Base-by-base conservation (phyloP, 2,329 filamentous ascomycete genomes). In the Sporothrix sp. region DNA sequence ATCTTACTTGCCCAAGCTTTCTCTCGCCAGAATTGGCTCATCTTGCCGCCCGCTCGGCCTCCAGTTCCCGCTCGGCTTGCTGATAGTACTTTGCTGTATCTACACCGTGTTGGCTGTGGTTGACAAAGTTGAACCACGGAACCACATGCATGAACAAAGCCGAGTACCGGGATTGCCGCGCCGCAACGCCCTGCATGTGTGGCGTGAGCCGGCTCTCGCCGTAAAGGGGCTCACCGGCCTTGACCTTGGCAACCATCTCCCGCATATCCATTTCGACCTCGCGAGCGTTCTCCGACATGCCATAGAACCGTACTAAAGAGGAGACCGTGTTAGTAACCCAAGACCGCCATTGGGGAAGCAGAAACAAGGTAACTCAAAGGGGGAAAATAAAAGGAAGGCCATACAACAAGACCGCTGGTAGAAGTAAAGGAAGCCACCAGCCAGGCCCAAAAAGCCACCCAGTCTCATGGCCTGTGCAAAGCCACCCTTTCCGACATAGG, bases 61-160 rank as follows among this genome's bases (percentile, higher is more conserved):
- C 93, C 62, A 98, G 71, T 69, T 98, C 93, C 66, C 84, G 76
- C 75, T 98, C 93, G 7, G 93, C 93, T 68, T 95, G 88, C 66
- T 84, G 84, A 70, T 95, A 98, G 73, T 98, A 98, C 74, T 98
- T 98, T 58, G 91, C 89, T 28, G 93, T 98, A 67, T 98, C 93
- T 53, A 98, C 87, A 60, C 93, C 93, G 67, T 98, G 93, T 78
- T 94, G 73, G 65, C 80, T 83, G 71, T 98, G 93, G 71, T 98
- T 97, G 63, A 95, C 91, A 71, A 98, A 85, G 75, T 98, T 98
- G 72, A 95, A 91, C 93, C 90, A 97, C 35, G 91, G 90, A 51
- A 98, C 72, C 50, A 91, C 80, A 64, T 89, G 85, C 58, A 87
- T 72, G 68, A 91, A 93, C 28, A 93, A 74, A 36, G 85, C 85